Base-by-base conservation (phyloP, 2,329 filamentous ascomycete species). In the Cordyceps cateniannulata region DNA sequence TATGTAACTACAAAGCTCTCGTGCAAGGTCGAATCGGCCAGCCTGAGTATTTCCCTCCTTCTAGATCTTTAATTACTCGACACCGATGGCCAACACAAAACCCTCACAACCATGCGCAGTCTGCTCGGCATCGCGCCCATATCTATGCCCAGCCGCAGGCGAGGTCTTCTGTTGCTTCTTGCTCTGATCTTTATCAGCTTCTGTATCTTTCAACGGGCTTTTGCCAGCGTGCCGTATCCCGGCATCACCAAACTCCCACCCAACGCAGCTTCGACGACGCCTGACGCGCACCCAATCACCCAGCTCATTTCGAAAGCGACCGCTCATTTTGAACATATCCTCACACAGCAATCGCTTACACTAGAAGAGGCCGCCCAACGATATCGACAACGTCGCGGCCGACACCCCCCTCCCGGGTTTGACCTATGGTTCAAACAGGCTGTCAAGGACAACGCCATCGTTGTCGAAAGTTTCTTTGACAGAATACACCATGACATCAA, bases 391-490 rank as follows among this genome's bases (percentile, higher is more conserved):
- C 75, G 75, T 48, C 76, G 82, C 58, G 81, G 80, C 18, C 75
- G 81, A 12, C 79, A 84, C 65, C 82, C 81, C 5, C 82, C 82
- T 3, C 82, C 81, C 1, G 79, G 78, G 8, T 85, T 85, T 64
- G 74, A 79, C 59, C 70, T 75, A 24, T 84, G 81, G 81, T 79
- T 81, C 66, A 69, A 69, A 16, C 81, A 80, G 62, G 81, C 82
- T 3, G 66, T 68, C 22, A 72, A 78, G 25, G 73, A 73, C 47
- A 72, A 80, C 27, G 78, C 79, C 16, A 70, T 83, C 59, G 75
- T 83, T 7, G 72, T 84, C 24, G 81, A 84, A 64, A 76, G 80
- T 54, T 84, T 83, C 63, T 84, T 82, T 70, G 77, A 82, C 65
- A 80, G 81, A 62, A 79, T 84, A 58, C 80, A 81, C 69, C 75